phyloP scores from a whole-genome alignment of 2,329 filamentous ascomycete species.

The Ceratocystis destructans region DNA sequence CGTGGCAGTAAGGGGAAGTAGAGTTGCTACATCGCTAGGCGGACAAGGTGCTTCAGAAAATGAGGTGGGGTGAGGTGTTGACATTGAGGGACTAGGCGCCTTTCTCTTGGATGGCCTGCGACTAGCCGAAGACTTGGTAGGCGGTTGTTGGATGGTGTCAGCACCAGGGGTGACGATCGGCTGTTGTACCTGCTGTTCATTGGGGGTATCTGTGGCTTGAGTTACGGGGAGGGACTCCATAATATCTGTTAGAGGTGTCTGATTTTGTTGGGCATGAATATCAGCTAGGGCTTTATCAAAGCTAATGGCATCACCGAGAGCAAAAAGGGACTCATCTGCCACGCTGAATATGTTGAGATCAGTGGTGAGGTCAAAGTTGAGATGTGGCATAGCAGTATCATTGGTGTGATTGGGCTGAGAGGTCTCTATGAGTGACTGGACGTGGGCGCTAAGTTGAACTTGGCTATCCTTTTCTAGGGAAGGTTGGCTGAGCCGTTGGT shows the following conservation, averaged over 20 bases:
- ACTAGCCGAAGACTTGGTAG: background rate
- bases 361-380: slow-evolving; percentile 13
- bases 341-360: slow-evolving; percentile 5
- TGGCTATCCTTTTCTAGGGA: background rate
- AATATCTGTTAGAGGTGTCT: background rate
- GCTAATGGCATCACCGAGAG: slow-evolving; percentile 9
- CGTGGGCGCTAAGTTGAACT: background rate
- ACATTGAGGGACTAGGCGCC: slow-evolving; percentile 23
- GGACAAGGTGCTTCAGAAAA: slow-evolving; percentile 31
- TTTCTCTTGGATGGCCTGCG: slow-evolving; percentile 9
- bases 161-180: background rate
- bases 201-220: background rate
- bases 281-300: slow-evolving; percentile 15
- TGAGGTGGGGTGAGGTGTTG: slow-evolving; percentile 29
- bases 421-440: background rate
- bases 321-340: slow-evolving; percentile 10
- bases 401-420: background rate
- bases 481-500: background rate
- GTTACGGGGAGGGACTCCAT: background rate
- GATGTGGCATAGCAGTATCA: background rate
- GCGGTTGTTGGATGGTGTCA: background rate
- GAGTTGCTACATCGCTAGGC: slow-evolving; percentile 30
- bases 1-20: slow-evolving; percentile 23
- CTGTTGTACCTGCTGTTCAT: background rate
- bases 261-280: background rate